A percentile compares a stretch with the other conserved stretches of the same genome.
Conservation (phyloP, 169 alveolate species). For the Perkinsus olseni region DNA sequence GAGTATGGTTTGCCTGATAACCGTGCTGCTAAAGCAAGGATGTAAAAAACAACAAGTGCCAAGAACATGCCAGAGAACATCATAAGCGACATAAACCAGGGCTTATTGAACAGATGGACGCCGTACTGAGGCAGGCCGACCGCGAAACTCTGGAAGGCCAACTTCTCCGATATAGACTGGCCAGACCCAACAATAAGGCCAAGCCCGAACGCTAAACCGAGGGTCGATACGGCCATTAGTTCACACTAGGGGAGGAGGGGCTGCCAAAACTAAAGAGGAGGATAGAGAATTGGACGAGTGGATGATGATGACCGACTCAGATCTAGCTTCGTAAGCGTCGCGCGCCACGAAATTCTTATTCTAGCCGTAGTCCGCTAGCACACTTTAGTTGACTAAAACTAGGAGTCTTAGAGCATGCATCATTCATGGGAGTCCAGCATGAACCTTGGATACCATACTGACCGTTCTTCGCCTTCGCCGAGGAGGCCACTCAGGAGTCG, state of each 20-base stretch:
- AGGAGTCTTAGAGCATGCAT: no score
- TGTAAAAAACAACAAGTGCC: neutral
- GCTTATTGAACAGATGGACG: neutral
- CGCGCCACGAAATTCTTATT: neutral
- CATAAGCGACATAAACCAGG: slow-evolving; percentile 1
- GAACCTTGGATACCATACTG: no score
- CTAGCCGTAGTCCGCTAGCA: no score
- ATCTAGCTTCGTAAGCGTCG: neutral
- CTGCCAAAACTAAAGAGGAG: neutral
- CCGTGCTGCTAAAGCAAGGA: neutral
- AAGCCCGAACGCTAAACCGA: neutral
- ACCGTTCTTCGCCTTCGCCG: no score
- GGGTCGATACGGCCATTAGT: neutral
- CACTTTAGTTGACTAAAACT: no score
- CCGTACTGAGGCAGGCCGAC: neutral
- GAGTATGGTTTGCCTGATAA: neutral
- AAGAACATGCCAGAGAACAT: neutral
- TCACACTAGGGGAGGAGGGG: no score
- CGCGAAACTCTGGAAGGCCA: neutral
- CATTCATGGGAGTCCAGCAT: no score
- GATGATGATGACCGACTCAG: no score
- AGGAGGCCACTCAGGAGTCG: no score
- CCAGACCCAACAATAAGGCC: neutral
- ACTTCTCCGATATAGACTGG: neutral
- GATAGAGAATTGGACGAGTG: no score